phyloP scores from a whole-genome alignment of 208 protist species.

The Acanthamoeba royreba region DNA sequence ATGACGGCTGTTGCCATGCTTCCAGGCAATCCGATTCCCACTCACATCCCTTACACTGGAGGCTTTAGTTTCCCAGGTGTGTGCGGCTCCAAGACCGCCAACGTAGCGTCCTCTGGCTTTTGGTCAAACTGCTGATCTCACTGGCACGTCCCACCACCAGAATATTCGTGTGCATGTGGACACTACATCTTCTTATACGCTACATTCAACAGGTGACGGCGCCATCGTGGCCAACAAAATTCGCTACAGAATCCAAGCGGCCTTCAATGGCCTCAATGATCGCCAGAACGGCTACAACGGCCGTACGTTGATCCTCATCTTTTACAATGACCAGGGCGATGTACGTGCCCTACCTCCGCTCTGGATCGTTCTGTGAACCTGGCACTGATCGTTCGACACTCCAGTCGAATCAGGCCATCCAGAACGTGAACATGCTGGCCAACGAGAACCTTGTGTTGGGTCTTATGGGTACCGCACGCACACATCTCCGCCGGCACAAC shows the following conservation, averaged over 20 bases:
- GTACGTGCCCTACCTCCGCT: not conserved
- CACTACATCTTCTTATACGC: not conserved
- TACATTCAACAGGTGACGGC: not conserved
- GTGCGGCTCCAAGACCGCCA: not conserved
- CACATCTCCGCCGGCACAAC: too few species aligned
- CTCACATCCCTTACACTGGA: not conserved
- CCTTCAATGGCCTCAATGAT: not conserved
- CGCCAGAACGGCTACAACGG: not conserved
- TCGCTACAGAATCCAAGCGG: not conserved
- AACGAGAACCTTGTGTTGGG: not conserved
- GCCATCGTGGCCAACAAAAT: not conserved
- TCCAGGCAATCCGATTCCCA: too few species aligned
- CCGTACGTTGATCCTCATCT: conserved; percentile 1
- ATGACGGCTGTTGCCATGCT: too few species aligned
- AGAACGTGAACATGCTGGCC: not conserved
- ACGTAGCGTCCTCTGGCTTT: not conserved
- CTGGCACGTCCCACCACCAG: not conserved
- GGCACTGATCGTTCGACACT: not conserved
- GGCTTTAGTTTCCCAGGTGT: not conserved
- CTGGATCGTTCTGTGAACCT: not conserved
- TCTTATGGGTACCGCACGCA: not conserved
- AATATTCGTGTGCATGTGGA: not conserved
- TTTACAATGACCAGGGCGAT: not conserved
- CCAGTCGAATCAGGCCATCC: not conserved
- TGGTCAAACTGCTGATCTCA: not conserved